Percentiles rank a stretch among this genome's conserved stretches.
phyloP scores from a whole-genome alignment of 2,329 filamentous ascomycete genomes.

The Fusarium globosum region DNA sequence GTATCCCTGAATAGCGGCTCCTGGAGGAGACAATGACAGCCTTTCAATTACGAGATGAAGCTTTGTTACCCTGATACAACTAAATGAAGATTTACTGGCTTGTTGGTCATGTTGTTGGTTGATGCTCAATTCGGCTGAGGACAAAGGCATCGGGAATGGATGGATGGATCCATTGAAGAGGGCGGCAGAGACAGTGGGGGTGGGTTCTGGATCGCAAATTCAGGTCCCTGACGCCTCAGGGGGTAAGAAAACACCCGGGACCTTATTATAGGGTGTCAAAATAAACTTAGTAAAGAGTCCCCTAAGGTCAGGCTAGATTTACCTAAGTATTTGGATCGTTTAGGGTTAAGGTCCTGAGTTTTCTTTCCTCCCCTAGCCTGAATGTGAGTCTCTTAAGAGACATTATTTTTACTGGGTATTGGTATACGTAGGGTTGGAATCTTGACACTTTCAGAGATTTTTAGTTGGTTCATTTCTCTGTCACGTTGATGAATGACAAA shows the following conservation, averaged over 20 bases:
- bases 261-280: no score
- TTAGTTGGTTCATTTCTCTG: neutral
- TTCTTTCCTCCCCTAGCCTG: no score
- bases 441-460: no score
- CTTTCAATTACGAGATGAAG: neutral
- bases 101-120: conserved; percentile 22
- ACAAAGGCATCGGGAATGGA: neutral
- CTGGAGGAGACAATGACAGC: neutral
- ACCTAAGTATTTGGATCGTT: no score
- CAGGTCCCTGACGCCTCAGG: no score
- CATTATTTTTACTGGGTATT: neutral
- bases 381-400: no score
- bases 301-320: no score
- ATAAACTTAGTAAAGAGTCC: no score
- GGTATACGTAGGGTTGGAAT: neutral
- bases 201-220: neutral
- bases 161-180: neutral
- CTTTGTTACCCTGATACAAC: neutral
- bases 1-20: neutral
- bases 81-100: conserved; percentile 1
- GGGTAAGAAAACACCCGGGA: no score
- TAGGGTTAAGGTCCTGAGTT: no score
- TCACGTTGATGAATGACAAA: neutral
- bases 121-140: conserved; percentile 6
- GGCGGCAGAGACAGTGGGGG: conserved; percentile 4